Conservation (phyloP, 1,139 yeast genomes). For the Martiniozyma asiatica region DNA sequence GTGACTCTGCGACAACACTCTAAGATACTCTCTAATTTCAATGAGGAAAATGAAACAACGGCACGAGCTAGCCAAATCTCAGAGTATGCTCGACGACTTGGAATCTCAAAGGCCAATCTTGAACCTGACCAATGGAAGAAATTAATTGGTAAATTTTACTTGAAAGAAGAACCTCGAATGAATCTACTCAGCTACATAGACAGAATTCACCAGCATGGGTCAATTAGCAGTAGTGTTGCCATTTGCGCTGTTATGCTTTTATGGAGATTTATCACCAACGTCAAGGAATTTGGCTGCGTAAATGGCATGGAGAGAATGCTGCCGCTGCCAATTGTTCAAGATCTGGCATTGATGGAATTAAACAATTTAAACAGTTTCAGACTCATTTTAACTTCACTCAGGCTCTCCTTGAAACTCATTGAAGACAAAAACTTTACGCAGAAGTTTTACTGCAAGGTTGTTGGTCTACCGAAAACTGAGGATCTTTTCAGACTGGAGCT, state of each 20-base stretch:
- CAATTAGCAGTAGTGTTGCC: slow-evolving; percentile 20
- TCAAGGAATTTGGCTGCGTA: slow-evolving; percentile 9
- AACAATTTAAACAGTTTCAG: slow-evolving; percentile 20
- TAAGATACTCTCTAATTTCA: slow-evolving; percentile 19
- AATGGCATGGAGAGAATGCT: slow-evolving; percentile 2
- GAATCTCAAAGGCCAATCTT: background rate
- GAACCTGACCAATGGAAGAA: slow-evolving; percentile 6
- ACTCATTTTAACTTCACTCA: slow-evolving; percentile 17
- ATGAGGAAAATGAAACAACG: too few species aligned
- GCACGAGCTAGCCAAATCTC: too few species aligned
- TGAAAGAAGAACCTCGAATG: slow-evolving; percentile 20
- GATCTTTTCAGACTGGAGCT: slow-evolving; percentile 22
- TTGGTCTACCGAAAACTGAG: slow-evolving; percentile 20
- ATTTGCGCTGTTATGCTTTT: slow-evolving; percentile 21
- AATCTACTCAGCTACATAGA: slow-evolving; percentile 18
- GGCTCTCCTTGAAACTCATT: slow-evolving; percentile 21
- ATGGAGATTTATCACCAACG: slow-evolving; percentile 18
- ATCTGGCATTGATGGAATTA: slow-evolving; percentile 6
- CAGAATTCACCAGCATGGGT: slow-evolving; percentile 19
- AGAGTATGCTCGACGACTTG: too few species aligned
- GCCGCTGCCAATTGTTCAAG: slow-evolving; percentile 2
- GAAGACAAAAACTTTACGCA: slow-evolving; percentile 25
- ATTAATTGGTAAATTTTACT: slow-evolving; percentile 20
- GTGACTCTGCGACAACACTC: slow-evolving; percentile 17
- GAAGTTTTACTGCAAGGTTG: slow-evolving; percentile 21